Percentiles rank a stretch among this genome's conserved stretches.
Evolutionary conservation across 2,329 filamentous ascomycete genomes (phyloP).

Genomic region (Coleophoma cylindrospora): DNA sequence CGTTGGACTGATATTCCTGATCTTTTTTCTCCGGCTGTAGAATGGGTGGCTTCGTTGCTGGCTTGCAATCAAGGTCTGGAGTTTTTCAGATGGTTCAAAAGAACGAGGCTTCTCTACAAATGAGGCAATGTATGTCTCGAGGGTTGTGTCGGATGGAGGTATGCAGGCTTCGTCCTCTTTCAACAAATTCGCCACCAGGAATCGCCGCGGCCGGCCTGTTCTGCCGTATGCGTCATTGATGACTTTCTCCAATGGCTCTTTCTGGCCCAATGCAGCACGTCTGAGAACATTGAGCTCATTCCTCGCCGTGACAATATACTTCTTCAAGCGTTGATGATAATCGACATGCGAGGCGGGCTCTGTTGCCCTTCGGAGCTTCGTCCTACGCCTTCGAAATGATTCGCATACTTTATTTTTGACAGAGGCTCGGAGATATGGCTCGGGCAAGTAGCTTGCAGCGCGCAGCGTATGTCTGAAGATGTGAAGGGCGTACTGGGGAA

Average conservation of each 20-base stretch:
- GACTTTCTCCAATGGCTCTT: slow-evolving; percentile 39
- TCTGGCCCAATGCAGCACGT: slow-evolving; percentile 47
- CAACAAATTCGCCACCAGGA: slow-evolving; percentile 38
- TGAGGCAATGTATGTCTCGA: slow-evolving; percentile 28
- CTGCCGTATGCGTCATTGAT: slow-evolving; percentile 48
- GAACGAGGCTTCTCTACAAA: neutral
- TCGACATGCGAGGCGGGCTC: slow-evolving; percentile 3
- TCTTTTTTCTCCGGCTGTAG: slow-evolving; percentile 5
- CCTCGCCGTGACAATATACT: neutral
- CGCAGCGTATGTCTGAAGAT: slow-evolving; percentile 57
- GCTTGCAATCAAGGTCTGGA: slow-evolving; percentile 17
- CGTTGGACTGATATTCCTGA: slow-evolving; percentile 21
- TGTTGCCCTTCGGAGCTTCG: slow-evolving; percentile 18
- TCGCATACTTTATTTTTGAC: slow-evolving; percentile 28
- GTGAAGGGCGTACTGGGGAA: slow-evolving; percentile 19
- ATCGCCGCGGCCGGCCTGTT: slow-evolving; percentile 42
- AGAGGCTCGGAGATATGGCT: slow-evolving; percentile 33
- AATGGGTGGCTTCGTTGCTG: slow-evolving; percentile 12
- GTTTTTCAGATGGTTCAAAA: slow-evolving; percentile 8
- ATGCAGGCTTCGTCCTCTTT: slow-evolving; percentile 22
- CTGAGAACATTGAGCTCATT: slow-evolving; percentile 34
- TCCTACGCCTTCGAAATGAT: neutral
- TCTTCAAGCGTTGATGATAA: slow-evolving; percentile 19
- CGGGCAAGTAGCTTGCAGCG: slow-evolving; percentile 54
- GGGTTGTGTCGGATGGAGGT: slow-evolving; percentile 33